Evolutionary conservation across 106 monocot genomes (phyloP), one percentile per base, ranked within the genome.

Genomic region (Acanthochlamys bracteata): DNA sequence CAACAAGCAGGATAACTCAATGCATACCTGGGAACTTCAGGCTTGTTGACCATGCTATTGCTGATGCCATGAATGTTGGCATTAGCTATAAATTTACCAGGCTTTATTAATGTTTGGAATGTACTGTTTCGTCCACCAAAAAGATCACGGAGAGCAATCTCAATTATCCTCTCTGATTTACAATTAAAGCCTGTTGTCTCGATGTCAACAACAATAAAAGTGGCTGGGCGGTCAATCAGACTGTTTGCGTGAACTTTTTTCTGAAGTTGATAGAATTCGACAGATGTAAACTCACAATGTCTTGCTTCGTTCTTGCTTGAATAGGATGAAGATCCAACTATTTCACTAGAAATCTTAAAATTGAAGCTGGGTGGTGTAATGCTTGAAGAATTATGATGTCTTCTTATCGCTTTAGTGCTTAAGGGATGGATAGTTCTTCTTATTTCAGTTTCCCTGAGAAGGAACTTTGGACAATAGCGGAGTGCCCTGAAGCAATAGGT

Each of bases 151-250:
- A 88, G 65, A 25, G 92, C 98, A 69, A 99, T 75, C 73, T 99
- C 98, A 70, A 99, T 85, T 39, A 99, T 99, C 56, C 98, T 85
- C 25, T 78, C 83, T 33, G 60, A 59, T 39, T 75, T 57, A 26
- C 70, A 71, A 71, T 81, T 81, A 25, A 92, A 74, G 12, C 98
- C 92, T 64, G 92, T 92, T 33, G 98, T 99, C 67, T 99, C 98
- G 64, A 89, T 89, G 63, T 99, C 98, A 73, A 99, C 76, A 67
- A 84, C 92, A 55, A 99, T 51, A 52, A 99, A 65, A 40, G 73
- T 71, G 21, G 86, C 88, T 61, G 92, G 92, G 60, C 88, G 53
- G 22, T 86, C 77, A 42, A 55, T 55, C 10, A 13, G 14, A 71
- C 67, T 99, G 12, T 46, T 62, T 23, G 74, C 63, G 39, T 39